Percentiles rank a stretch among this genome's conserved stretches.
Conservation (phyloP, 345 rosid species). For the Theobroma cacao region DNA sequence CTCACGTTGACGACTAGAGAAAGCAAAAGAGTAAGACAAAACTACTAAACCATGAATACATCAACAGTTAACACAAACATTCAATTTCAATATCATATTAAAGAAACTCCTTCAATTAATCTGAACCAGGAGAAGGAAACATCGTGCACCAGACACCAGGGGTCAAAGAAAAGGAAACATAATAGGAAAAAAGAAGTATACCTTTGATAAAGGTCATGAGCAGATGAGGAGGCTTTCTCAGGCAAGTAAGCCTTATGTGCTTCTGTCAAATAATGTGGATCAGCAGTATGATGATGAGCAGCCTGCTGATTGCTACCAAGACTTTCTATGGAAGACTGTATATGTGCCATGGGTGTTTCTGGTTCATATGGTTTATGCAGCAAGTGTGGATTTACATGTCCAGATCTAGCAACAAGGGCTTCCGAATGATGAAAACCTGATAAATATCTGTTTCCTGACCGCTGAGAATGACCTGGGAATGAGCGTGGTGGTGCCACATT, state of each 20-base stretch:
- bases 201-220: slow-evolving; percentile 26
- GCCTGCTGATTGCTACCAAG: slow-evolving; percentile 3
- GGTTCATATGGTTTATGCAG: slow-evolving; percentile 12
- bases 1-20: not conserved
- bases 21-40: not conserved
- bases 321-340: slow-evolving; percentile 8
- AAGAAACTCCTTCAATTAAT: too few species aligned
- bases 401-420: not conserved
- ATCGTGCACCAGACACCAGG: not conserved
- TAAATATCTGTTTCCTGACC: slow-evolving; percentile 9
- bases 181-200: not conserved
- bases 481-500: not conserved
- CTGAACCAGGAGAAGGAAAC: not conserved
- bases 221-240: slow-evolving; percentile 6
- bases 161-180: not conserved
- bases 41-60: too few species aligned
- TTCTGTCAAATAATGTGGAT: slow-evolving; percentile 1
- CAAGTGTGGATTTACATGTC: not conserved
- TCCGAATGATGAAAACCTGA: not conserved
- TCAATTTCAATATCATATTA: too few species aligned
- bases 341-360: not conserved
- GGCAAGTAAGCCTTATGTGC: slow-evolving; percentile 20
- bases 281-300: not conserved
- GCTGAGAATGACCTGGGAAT: not conserved
- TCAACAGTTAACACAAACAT: not conserved